Base-by-base conservation (phyloP, 495 filamentous ascomycete species). In the Penicillium egyptiacum region DNA sequence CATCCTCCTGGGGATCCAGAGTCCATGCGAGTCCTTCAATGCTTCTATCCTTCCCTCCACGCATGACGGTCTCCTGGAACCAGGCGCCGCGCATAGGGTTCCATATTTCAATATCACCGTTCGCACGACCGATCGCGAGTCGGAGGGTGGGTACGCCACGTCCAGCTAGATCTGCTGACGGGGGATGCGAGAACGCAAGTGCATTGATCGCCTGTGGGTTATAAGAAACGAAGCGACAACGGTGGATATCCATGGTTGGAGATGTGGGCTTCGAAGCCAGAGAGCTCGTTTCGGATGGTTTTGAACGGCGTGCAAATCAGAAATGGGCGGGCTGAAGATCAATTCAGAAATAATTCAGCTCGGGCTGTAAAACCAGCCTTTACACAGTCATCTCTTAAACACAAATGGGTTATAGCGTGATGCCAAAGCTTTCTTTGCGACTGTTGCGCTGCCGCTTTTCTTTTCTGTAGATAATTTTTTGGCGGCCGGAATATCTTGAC, bases 41-140 rank as follows among this genome's bases (percentile, higher is more conserved):
- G 56, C 89, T 92, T 48, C 91, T 78, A 62, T 91, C 90, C 55
- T 89, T 86, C 50, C 92, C 94, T 57, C 94, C 94, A 37, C 81
- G 81, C 9, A 97, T 83, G 37, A 89, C 84, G 14, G 84, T 86
- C 75, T 99, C 94, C 63, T 97, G 94, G 63, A 89, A 81, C 94
- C 94, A 99, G 45, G 81, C 73, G 14, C 92, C 92, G 58, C 83
- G 82, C 56, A 88, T 72, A 7, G 95, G 94, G 70, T 96, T 96
- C 95, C 95, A 99, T 57, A 99, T 92, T 74, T 98, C 94, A 62
- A 99, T 94, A 65, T 96, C 90, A 64, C 94, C 94, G 70, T 97
- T 97, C 43, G 91, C 87, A 59, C 94, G 87, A 49, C 94, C 94
- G 62, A 99, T 81, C 12, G 94, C 95, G 19, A 98, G 83, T 59